These are phyloP conservation scores for Ophiostoma ulmi DNA, from an alignment of 2,329 filamentous ascomycete species.

Conservation along the genomic window DNA sequence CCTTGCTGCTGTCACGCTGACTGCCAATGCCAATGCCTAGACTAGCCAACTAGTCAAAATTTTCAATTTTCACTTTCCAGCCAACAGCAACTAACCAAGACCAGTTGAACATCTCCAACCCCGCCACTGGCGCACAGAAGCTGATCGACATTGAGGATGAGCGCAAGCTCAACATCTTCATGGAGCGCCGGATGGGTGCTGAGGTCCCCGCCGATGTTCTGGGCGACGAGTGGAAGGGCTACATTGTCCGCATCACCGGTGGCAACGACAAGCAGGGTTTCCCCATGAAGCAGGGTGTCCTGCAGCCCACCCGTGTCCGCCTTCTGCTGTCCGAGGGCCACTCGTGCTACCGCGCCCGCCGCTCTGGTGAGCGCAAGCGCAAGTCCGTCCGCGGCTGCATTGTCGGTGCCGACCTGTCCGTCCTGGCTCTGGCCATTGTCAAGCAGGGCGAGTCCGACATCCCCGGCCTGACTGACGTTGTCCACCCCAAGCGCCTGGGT, in stretches of 20 bases:
- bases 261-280: conserved; percentile 99
- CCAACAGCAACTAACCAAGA: conserved; percentile 9
- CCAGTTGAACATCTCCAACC: conserved; percentile 69
- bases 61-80: neutral
- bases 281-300: conserved; percentile 99
- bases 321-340: conserved; percentile 94
- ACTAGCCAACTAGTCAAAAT: neutral
- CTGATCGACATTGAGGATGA: conserved; percentile 99
- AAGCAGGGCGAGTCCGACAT: conserved; percentile 96
- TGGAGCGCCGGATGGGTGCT: conserved; percentile 61
- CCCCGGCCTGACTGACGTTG: conserved; percentile 93
- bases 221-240: conserved; percentile 99
- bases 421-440: conserved; percentile 89
- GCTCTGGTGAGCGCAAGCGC: conserved; percentile 97
- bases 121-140: conserved; percentile 99
- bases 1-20: neutral
- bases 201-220: conserved; percentile 92
- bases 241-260: conserved; percentile 98
- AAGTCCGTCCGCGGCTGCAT: conserved; percentile 99
- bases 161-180: conserved; percentile 75
- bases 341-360: conserved; percentile 98
- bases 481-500: conserved; percentile 98
- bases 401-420: conserved; percentile 89
- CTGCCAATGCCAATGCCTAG: neutral
- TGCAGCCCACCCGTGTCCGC: conserved; percentile 97